phyloP scores from a whole-genome alignment of 1,139 yeast species.

The Scheffersomyces stambukii region DNA sequence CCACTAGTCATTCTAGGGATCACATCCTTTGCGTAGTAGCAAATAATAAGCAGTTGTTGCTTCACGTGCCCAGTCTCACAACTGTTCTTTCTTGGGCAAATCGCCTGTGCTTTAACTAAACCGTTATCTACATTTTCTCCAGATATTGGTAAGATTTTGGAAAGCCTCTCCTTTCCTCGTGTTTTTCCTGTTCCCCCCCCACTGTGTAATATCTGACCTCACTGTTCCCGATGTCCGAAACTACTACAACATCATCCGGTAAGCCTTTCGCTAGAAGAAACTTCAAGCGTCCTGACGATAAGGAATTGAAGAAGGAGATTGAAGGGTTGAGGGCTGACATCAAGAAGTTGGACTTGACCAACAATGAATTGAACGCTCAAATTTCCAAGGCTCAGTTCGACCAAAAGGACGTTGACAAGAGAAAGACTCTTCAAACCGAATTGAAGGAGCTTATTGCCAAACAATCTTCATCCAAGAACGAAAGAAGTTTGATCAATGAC shows the following conservation, averaged over 20 bases:
- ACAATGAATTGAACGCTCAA: constrained; percentile 39
- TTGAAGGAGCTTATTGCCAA: constrained; percentile 58
- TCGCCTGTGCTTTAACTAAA: too few relatives aligned
- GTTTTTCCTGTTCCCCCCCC: constrained; percentile 1
- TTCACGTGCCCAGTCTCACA: too few relatives aligned
- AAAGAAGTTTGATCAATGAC: constrained; percentile 65
- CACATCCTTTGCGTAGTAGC: too few relatives aligned
- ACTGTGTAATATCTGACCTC: constrained; percentile 1
- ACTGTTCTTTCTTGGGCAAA: too few relatives aligned
- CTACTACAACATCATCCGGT: constrained; percentile 10
- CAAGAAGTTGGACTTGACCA: constrained; percentile 58
- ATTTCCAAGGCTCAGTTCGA: constrained; percentile 43
- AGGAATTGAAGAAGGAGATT: constrained; percentile 55
- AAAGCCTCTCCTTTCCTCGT: too few relatives aligned
- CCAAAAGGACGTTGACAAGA: constrained; percentile 45
- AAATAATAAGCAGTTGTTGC: too few relatives aligned
- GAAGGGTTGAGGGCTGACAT: constrained; percentile 62
- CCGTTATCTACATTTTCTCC: too few relatives aligned
- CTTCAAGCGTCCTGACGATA: constrained; percentile 74
- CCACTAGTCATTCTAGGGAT: too few relatives aligned
- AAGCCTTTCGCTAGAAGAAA: constrained; percentile 20
- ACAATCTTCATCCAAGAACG: constrained; percentile 69
- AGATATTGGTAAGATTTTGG: neutral
- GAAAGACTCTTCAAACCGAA: constrained; percentile 62
- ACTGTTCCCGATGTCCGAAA: constrained; percentile 7